Base-by-base conservation (phyloP, 345 rosid species). In the Melastoma malabathricum region DNA sequence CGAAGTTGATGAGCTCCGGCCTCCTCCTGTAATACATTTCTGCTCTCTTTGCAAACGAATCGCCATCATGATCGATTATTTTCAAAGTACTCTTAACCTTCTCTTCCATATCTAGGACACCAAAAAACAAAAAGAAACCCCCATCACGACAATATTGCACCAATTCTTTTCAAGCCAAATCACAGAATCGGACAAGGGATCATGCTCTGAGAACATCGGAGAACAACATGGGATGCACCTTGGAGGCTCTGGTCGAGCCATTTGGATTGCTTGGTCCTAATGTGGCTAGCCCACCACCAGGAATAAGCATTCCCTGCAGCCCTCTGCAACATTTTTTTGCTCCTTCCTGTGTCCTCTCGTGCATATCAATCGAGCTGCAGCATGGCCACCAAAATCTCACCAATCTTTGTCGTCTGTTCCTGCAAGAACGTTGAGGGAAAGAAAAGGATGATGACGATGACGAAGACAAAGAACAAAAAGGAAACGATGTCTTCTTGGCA, bases 251-350 rank as follows among this genome's bases (percentile, higher is more conserved):
- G 64, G 39, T 70, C 70, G 10, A 70, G 64, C 74, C 74, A 65
- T 65, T 70, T 65, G 15, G 74, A 70, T 23, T 70, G 74, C 45
- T 70, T 70, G 54, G 74, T 70, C 15, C 74, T 29, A 55, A 70
- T 58, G 52, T 70, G 74, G 70, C 74, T 70, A 17, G 74, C 70
- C 74, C 74, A 65, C 70, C 74, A 70, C 74, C 74, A 70, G 29
- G 74, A 70, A 61, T 70, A 70, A 5, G 74, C 70, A 65, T 65
- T 65, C 55, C 67, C 62, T 34, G 74, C 74, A 23, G 74, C 74
- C 58, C 74, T 58, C 48, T 70, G 74, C 61, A 70, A 50, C 74
- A 70, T 70, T 47, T 22, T n/a, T 52, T 13, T 18, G 5, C 54
- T 15, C 8, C 60, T 50, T 31, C 15, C 12, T 20, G 23, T 44